A percentile compares a stretch with the other conserved stretches of the same genome.
Evolutionary conservation across 495 filamentous ascomycete genomes (phyloP).

Genomic region (Halenospora varia): DNA sequence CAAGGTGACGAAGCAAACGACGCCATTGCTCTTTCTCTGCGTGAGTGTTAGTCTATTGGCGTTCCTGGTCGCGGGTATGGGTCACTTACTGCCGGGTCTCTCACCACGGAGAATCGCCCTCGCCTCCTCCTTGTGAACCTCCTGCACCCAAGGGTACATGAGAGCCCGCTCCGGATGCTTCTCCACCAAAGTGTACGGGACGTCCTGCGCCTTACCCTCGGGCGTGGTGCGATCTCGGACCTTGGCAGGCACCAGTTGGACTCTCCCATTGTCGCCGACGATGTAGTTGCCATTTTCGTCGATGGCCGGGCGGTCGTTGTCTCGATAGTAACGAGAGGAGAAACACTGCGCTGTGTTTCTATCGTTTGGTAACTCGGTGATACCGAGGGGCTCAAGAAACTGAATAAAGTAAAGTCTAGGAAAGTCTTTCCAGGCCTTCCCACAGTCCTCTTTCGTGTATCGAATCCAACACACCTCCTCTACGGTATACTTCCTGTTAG

Average conservation of each 20-base stretch:
- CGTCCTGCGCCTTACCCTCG: slow-evolving; percentile 1
- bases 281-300: not conserved
- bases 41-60: not conserved
- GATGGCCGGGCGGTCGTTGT: slow-evolving; percentile 4
- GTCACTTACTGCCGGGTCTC: not conserved
- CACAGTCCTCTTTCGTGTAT: slow-evolving; percentile 14
- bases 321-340: slow-evolving; percentile 14
- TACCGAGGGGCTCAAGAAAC: not conserved
- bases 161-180: slow-evolving; percentile 7
- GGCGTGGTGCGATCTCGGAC: slow-evolving; percentile 5
- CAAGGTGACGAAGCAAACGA: no score
- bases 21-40: not conserved
- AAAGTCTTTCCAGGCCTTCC: not conserved
- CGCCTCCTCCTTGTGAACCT: slow-evolving; percentile 14
- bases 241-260: not conserved
- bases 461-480: slow-evolving; percentile 18
- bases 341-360: slow-evolving; percentile 5
- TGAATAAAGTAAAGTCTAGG: not conserved
- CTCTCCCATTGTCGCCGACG: slow-evolving; percentile 4
- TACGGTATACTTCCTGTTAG: slow-evolving; percentile 15
- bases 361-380: not conserved
- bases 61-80: not conserved
- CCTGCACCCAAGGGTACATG: slow-evolving; percentile 7
- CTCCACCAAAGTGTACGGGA: slow-evolving; percentile 15
- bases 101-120: slow-evolving; percentile 1